Evolutionary conservation across 2,329 filamentous ascomycete genomes (phyloP), one percentile per base, ranked within the genome.

Genomic region (Botryosphaeria dothidea): DNA sequence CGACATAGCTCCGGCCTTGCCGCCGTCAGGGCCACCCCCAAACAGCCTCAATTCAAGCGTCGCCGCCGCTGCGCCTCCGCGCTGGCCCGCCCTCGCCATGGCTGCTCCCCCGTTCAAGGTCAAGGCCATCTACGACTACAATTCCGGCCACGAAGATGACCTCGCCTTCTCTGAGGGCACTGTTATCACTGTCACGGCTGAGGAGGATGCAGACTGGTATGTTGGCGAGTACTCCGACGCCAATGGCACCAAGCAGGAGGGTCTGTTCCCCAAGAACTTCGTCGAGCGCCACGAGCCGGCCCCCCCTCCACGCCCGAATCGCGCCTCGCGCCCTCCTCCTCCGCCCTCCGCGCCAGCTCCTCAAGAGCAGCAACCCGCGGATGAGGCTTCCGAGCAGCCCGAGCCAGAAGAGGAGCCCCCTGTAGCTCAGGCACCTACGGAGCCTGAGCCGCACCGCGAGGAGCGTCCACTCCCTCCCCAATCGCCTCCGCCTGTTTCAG

Each of bases 251-350:
- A 92, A 90, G 78, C 86, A 89, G 75, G 89, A 93, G 74, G 94
- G 94, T 70, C 91, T 97, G 72, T 98, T 97, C 78, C 94, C 93
- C 60, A 90, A 91, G 76, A 99, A 98, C 81, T 99, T 99, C 76
- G 95, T 99, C 74, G 95, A 99, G 79, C 92, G 90, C 80, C 96
- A 92, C 79, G 94, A 98, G 77, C 95, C 95, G 41, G 90, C 89
- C 65, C 90, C 94, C 68, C 95, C 95, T 66, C 92, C 93, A 66
- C 88, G 95, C 66, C 95, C 95, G 65, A 85, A 87, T 68, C 88
- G 95, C 72, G 83, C 87, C 17, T 80, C 78, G 65, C 89, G 92
- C 69, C 80, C 71, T 3, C 68, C 77, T 66, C 76, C 71, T 70
- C 77, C 70, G 65, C 71, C 74, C 62, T 75, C 78, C 68, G 70